Conservation (phyloP, 2,329 filamentous ascomycete species). For the Neoscytalidium dimidiatum region DNA sequence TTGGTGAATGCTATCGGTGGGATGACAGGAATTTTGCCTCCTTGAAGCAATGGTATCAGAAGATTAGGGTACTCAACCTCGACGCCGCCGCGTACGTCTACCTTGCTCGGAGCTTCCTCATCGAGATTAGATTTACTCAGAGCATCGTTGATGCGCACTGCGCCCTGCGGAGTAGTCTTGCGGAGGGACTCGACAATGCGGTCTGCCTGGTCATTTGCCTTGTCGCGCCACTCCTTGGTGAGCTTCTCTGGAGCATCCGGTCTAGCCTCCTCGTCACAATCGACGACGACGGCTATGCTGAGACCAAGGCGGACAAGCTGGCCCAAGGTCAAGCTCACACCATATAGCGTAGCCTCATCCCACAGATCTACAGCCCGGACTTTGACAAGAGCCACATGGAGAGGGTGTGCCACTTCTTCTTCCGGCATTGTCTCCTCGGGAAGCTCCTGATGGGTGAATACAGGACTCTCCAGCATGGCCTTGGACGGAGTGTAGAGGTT, state of each 20-base stretch:
- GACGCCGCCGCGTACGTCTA: conserved; percentile 37
- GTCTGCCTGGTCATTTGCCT: conserved; percentile 64
- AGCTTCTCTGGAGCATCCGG: conserved; percentile 32
- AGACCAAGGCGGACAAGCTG: conserved; percentile 84
- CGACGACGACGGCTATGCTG: conserved; percentile 78
- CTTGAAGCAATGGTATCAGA: conserved; percentile 65
- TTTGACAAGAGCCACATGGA: conserved; percentile 85
- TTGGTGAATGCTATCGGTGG: conserved; percentile 63
- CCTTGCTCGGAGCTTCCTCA: conserved; percentile 34
- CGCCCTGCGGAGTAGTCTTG: conserved; percentile 65
- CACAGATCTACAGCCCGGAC: conserved; percentile 73
- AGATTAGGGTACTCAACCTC: conserved; percentile 49
- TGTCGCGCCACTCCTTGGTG: conserved; percentile 42
- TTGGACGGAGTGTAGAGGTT: conserved; percentile 60
- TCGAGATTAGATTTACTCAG: conserved; percentile 41
- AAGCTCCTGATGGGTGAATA: conserved; percentile 58
- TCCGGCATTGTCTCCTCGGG: conserved; percentile 34
- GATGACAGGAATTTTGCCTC: conserved; percentile 71
- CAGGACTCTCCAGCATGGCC: conserved; percentile 60
- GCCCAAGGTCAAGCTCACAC: conserved; percentile 79
- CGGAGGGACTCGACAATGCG: conserved; percentile 77
- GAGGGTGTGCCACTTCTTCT: conserved; percentile 41
- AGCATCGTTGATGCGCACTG: conserved; percentile 66
- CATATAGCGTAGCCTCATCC: conserved; percentile 67
- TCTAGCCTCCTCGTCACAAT: conserved; percentile 57